Evolutionary conservation across 2,329 filamentous ascomycete genomes (phyloP), one percentile per base, ranked within the genome.

Genomic region (Microsporum audouinii): DNA sequence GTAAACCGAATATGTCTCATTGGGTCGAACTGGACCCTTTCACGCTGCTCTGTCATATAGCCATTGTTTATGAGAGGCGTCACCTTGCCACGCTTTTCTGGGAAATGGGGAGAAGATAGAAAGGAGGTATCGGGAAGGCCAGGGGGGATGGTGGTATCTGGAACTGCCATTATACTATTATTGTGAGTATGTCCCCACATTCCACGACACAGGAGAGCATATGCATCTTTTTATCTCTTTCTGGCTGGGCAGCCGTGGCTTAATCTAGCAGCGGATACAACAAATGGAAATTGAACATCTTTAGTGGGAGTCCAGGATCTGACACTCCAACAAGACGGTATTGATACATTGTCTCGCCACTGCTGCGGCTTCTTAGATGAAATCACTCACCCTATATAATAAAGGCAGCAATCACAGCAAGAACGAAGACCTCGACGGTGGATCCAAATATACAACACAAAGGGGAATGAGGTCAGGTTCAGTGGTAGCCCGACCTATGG

Each of bases 1-100:
- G 78, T 74, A 70, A 79, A 84, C 29, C 72, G 71, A 17, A 88
- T 70, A 67, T 88, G 84, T 68, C 78, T 80, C 41, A 72, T 66
- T 1, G 83, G 78, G 58, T 82, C 72, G 67, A 87, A 87, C 2
- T 73, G 64, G 57, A 67, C 63, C 5, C 58, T 62, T n/a, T 62
- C 64, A 29, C 27, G 55, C 56, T 58, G 51, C 41, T 62, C 49
- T 47, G 23, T 10, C 14, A 29, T 38, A 8, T 60, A 58, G n/a
- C 53, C 31, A 36, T 33, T 31, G 55, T 17, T 43, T 6, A 41
- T 57, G 55, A 41, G 34, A 6, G 55, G 36, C 14, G 10, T 43
- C 55, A 57, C 36, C 17, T 41, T 57, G 31, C 31, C 36, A 43
- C n/a, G 27, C n/a, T 51, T 55, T 55, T 12, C 34, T 39, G 33